phyloP scores from a whole-genome alignment of 805 yeast species.

The Wickerhamomyces alni region DNA sequence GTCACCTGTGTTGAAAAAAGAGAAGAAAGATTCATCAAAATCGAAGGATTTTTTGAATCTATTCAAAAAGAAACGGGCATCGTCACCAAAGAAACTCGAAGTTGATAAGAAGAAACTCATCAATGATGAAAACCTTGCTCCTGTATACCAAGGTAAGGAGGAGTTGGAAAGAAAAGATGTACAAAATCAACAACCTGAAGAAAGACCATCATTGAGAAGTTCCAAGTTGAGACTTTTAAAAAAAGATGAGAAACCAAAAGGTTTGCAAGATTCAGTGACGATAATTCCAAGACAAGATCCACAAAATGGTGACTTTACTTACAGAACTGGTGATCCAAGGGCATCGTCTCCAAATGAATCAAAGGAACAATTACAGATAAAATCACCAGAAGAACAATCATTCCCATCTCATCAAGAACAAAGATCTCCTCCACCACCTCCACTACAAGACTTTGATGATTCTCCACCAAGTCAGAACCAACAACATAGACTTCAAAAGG shows the following conservation, averaged over 20 bases:
- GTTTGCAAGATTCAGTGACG: slow-evolving; percentile 1
- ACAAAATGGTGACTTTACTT: slow-evolving; percentile 7
- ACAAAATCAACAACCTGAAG: neutral
- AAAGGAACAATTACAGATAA: slow-evolving; percentile 3
- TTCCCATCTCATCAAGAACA: neutral
- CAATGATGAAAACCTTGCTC: slow-evolving; percentile 11
- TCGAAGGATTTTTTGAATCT: slow-evolving; percentile 17
- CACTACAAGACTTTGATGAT: neutral
- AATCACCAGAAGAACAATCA: slow-evolving; percentile 1
- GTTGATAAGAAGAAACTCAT: slow-evolving; percentile 3
- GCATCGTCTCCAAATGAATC: neutral
- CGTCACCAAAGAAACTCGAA: slow-evolving; percentile 16
- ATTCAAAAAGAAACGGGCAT: slow-evolving; percentile 23
- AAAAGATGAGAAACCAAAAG: slow-evolving; percentile 2
- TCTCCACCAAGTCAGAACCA: slow-evolving; percentile 5
- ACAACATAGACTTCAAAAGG: slow-evolving; percentile 17
- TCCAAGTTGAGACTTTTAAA: slow-evolving; percentile 9
- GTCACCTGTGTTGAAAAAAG: no score
- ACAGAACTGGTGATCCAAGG: slow-evolving; percentile 4
- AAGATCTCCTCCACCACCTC: slow-evolving; percentile 1
- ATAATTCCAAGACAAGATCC: slow-evolving; percentile 13
- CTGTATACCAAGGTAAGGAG: slow-evolving; percentile 1
- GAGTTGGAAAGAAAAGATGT: no score
- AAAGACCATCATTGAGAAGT: slow-evolving; percentile 14
- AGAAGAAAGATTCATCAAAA: neutral